Evolutionary conservation across 495 filamentous ascomycete genomes (phyloP).

Genomic region (Darksidea phi): DNA sequence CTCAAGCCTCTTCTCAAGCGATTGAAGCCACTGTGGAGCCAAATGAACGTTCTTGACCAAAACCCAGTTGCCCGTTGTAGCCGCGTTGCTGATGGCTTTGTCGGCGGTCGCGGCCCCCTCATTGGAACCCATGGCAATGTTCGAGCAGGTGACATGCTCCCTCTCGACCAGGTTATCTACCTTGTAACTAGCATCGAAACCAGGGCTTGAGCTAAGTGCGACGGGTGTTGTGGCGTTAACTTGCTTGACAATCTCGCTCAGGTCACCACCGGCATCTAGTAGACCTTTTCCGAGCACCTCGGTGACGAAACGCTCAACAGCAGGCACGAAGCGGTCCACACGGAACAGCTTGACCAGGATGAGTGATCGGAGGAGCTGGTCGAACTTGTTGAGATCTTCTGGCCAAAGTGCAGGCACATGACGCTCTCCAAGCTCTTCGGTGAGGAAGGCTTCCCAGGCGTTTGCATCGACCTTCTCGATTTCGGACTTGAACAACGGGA

Average conservation of each 20-base stretch:
- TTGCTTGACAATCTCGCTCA: slow-evolving; percentile 79
- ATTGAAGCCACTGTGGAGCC: slow-evolving; percentile 92
- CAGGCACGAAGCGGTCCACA: slow-evolving; percentile 89
- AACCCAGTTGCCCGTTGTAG: slow-evolving; percentile 91
- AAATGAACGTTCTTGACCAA: slow-evolving; percentile 99
- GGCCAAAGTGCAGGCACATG: slow-evolving; percentile 78
- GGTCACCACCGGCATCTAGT: slow-evolving; percentile 76
- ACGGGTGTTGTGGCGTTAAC: slow-evolving; percentile 83
- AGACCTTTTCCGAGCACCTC: slow-evolving; percentile 83
- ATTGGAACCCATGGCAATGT: slow-evolving; percentile 98
- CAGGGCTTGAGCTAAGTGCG: slow-evolving; percentile 86
- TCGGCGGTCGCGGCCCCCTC: slow-evolving; percentile 90
- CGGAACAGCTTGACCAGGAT: slow-evolving; percentile 92
- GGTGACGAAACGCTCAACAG: slow-evolving; percentile 84
- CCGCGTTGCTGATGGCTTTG: slow-evolving; percentile 91
- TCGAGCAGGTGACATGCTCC: slow-evolving; percentile 76
- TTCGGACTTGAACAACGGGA: slow-evolving; percentile 71
- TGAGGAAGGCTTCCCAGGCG: slow-evolving; percentile 77
- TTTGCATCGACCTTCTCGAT: slow-evolving; percentile 59
- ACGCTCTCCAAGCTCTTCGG: slow-evolving; percentile 84
- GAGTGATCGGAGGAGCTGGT: slow-evolving; percentile 79
- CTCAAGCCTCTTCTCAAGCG: slow-evolving; percentile 92
- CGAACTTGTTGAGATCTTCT: slow-evolving; percentile 58
- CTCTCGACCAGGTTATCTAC: slow-evolving; percentile 91
- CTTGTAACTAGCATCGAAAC: slow-evolving; percentile 98